Base-by-base conservation (phyloP, 192 early-diverging fungal genomes). In the Podila verticillata region DNA sequence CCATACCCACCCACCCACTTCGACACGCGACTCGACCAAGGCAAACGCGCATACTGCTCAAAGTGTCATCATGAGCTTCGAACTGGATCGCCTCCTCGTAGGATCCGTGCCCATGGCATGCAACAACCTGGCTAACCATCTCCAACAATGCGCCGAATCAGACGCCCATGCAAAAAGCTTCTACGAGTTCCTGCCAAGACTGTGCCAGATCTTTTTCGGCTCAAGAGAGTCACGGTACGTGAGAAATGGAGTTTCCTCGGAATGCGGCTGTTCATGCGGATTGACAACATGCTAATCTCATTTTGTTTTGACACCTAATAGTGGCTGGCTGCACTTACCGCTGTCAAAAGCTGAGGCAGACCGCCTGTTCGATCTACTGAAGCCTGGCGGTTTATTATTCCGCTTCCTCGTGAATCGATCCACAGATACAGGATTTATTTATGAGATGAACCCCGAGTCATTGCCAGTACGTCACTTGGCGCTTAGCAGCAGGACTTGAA, bases 141-240 rank as follows among this genome's bases (percentile, higher is more conserved):
- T 80, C 10, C 66, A 66, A 12, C 65, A 68, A 63, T 80, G 70
- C 30, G 63, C 72, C 48, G 77, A 80, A 12, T 80, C 77, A 10
- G 77, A 80, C 56, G 77, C 62, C 20, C 70, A 72, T 56, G 77
- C 77, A n/a, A 80, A 80, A 57, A 80, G 48, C 28, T 80, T 80
- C 51, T 72, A 68, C 24, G 77, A 80, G 32, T 80, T 80, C 48
- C 61, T 80, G 48, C 77, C 77, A 29, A 48, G 65, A 26, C 77
- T 80, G 12, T 80, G 77, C 34, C 65, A 80, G 35, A 80, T 80
- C 48, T 70, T 80, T 61, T 80, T 60, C 51, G 77, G 77, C 19
- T 80, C 77, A 32, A 72, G 68, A 61, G 77, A 80, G 60, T 80
- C 77, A 49, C 34, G 70, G 77, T 80, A 80, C 22, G 61, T 12